A percentile compares a stretch with the other conserved stretches of the same genome.
Conservation (phyloP, 2,329 filamentous ascomycete genomes). For the Aureobasidium mangrovei region DNA sequence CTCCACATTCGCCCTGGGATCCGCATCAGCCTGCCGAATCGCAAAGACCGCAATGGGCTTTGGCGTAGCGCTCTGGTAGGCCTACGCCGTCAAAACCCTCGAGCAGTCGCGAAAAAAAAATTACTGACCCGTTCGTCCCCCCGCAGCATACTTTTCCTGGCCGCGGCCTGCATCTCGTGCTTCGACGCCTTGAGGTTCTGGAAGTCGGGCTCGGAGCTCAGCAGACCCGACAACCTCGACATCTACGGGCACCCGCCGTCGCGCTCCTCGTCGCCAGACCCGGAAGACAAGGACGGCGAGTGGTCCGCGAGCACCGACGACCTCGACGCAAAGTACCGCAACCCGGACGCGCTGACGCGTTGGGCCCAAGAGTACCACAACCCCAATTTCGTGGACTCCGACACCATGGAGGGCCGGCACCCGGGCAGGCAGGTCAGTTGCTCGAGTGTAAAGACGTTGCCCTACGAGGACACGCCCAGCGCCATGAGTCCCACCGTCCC, state of each 20-base stretch:
- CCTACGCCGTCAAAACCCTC: too few relatives aligned
- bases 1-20: not conserved
- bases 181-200: not conserved
- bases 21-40: not conserved
- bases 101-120: not conserved
- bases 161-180: not conserved
- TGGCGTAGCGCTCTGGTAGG: not conserved
- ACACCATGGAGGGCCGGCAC: slow-evolving; percentile 1
- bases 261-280: not conserved
- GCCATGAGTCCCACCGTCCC: slow-evolving; percentile 1
- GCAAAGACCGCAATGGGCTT: slow-evolving; percentile 1
- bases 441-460: not conserved
- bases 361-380: not conserved
- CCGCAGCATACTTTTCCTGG: not conserved
- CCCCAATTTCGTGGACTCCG: not conserved
- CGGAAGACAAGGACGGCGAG: not conserved
- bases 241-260: slow-evolving; percentile 4
- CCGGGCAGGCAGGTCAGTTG: not conserved
- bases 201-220: not conserved
- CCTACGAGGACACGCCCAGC: slow-evolving; percentile 2
- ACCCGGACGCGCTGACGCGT: too few relatives aligned
- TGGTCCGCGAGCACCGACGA: slow-evolving; percentile 7
- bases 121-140: not conserved
- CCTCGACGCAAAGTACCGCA: not conserved
- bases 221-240: not conserved